Evolutionary conservation across 2,329 filamentous ascomycete genomes (phyloP), one percentile per base, ranked within the genome.

Genomic region (Verticillium alfalfae): DNA sequence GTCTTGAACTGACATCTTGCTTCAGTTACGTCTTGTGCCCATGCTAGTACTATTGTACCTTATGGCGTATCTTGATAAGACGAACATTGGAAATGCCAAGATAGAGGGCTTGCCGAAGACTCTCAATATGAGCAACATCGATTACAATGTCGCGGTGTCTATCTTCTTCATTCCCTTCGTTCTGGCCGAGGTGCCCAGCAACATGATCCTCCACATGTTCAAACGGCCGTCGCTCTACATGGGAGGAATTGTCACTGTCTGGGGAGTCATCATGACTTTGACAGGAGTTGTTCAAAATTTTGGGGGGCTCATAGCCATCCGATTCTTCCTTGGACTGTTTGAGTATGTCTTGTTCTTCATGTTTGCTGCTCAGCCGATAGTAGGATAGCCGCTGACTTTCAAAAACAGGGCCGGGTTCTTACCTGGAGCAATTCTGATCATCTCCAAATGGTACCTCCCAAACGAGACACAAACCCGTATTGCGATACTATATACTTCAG

Each of bases 91-190:
- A 34, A 87, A 87, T 70, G 83, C 83, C 2, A 80, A 78, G 64
- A 70, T 87, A 9, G 83, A 83, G 8, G 82, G 83, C 0, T 71
- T 87, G 3, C 80, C 84, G 57, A 75, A 75, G 38, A 83, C 84
- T 41, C 76, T 88, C 3, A 65, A 73, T 0, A 70, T 88, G 55
- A 73, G 67, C 12, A 78, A 79, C 38, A 82, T 85, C 63, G 83
- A 87, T 63, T 88, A 87, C 75, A 88, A 88, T 64, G 73, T 75
- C 7, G 78, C 87, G 1, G 75, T 89, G 1, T 85, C 83, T 1
- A 70, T 84, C 60, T 88, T 88, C 72, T 89, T 88, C 67, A 79
- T 88, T 66, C 81, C 81, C 4, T 89, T 88, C 69, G 87, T 89
- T 10, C 45, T 69, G n/a, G 66, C 65, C 56, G 73, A 79, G 57